These are phyloP conservation scores for Trapa incisa DNA, from an alignment of 345 rosid species.

Conservation along the genomic window DNA sequence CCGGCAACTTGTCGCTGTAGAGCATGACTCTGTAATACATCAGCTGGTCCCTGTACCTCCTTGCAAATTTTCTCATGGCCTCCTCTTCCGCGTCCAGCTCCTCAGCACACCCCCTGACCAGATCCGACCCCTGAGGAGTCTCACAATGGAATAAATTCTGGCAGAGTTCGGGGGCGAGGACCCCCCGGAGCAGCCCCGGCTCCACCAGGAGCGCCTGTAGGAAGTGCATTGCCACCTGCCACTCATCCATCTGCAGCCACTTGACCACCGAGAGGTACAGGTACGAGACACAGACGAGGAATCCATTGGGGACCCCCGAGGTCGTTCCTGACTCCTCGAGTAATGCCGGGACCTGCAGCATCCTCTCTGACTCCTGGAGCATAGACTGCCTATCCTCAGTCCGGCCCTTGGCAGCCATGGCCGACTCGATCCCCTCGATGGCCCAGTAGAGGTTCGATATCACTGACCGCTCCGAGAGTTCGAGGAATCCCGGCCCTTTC, in stretches of 20 bases:
- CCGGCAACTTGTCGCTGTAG: constrained; percentile 29
- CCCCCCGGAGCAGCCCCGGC: constrained; percentile 29
- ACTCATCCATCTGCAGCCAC: constrained; percentile 49
- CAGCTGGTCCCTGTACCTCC: constrained; percentile 21
- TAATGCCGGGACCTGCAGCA: constrained; percentile 88
- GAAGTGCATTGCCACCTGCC: constrained; percentile 60
- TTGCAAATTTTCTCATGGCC: background rate
- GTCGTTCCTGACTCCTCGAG: constrained; percentile 60
- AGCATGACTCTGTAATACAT: constrained; percentile 66
- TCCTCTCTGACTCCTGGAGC: constrained; percentile 45
- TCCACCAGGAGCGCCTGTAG: constrained; percentile 53
- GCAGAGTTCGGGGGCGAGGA: constrained; percentile 44
- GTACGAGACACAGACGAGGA: constrained; percentile 31
- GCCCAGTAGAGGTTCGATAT: constrained; percentile 76
- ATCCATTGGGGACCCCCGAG: constrained; percentile 47
- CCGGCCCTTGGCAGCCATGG: constrained; percentile 21
- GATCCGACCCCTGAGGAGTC: background rate
- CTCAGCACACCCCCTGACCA: background rate
- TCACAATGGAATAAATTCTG: constrained; percentile 23
- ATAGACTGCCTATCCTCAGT: constrained; percentile 22
- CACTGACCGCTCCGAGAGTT: constrained; percentile 53
- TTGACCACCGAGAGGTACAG: constrained; percentile 44
- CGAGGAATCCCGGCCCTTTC: constrained; percentile 23
- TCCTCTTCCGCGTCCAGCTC: background rate
- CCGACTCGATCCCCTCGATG: constrained; percentile 47